phyloP scores from a whole-genome alignment of 2,329 filamentous ascomycete genomes.

The Alternaria longipes region DNA sequence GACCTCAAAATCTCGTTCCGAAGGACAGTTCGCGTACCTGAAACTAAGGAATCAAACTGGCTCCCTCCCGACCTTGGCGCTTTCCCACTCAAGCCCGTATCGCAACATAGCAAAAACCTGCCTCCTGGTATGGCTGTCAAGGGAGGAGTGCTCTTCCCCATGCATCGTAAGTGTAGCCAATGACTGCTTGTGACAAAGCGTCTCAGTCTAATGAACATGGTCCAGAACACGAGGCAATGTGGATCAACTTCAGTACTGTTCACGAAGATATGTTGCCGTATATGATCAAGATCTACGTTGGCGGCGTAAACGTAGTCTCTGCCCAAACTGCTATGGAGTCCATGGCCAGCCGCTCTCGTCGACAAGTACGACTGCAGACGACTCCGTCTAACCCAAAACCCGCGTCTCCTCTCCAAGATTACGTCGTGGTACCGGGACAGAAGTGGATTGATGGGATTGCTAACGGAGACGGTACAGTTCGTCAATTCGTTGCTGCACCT shows the following conservation, averaged over 20 bases:
- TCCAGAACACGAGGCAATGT: slow-evolving; percentile 55
- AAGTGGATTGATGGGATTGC: slow-evolving; percentile 57
- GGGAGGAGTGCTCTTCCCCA: slow-evolving; percentile 59
- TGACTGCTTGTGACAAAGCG: too few species aligned
- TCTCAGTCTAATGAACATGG: background rate
- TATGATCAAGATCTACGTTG: slow-evolving; percentile 53
- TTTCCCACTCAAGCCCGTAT: slow-evolving; percentile 22
- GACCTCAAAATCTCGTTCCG: slow-evolving; percentile 27
- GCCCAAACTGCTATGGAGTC: slow-evolving; percentile 36
- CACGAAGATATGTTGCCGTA: slow-evolving; percentile 30
- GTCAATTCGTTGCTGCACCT: slow-evolving; percentile 61
- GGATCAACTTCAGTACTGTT: slow-evolving; percentile 48
- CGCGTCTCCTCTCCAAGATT: slow-evolving; percentile 50
- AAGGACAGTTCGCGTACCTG: slow-evolving; percentile 28
- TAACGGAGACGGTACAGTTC: slow-evolving; percentile 47
- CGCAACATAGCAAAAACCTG: slow-evolving; percentile 42
- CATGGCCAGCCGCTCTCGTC: slow-evolving; percentile 2
- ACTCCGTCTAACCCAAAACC: background rate
- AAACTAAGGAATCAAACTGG: slow-evolving; percentile 41
- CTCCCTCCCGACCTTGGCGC: slow-evolving; percentile 25
- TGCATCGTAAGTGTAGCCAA: slow-evolving; percentile 56
- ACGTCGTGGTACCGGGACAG: slow-evolving; percentile 54
- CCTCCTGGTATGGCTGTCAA: slow-evolving; percentile 50
- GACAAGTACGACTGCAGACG: slow-evolving; percentile 1
- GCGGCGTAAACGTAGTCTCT: slow-evolving; percentile 56